phyloP scores from a whole-genome alignment of 805 yeast species.

The Kodamaea neixiangensis region DNA sequence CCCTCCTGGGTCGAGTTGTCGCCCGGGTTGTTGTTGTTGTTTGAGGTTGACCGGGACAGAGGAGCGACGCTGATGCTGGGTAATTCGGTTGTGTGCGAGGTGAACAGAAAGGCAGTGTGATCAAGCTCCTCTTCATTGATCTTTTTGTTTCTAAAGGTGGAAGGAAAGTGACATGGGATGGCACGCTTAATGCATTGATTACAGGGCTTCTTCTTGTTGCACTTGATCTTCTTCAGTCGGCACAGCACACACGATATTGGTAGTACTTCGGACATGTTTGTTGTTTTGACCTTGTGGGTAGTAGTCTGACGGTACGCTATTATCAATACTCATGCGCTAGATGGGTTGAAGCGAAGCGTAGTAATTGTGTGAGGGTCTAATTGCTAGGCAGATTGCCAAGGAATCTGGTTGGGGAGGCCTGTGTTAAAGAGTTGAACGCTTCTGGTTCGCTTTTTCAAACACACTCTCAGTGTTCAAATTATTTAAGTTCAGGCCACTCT shows the following conservation, averaged over 20 bases:
- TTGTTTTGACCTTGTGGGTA: neutral
- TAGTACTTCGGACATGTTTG: slow-evolving; percentile 23
- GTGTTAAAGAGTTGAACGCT: neutral
- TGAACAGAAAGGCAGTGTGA: slow-evolving; percentile 1
- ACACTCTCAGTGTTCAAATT: neutral
- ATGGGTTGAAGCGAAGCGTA: neutral
- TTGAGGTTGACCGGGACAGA: neutral
- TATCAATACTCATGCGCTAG: neutral
- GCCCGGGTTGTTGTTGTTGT: neutral
- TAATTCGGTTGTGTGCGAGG: neutral
- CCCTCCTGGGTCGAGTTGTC: neutral
- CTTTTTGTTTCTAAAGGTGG: slow-evolving; percentile 46
- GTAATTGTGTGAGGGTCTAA: neutral
- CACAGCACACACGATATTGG: slow-evolving; percentile 41
- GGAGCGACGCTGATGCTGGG: neutral
- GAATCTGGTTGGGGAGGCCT: neutral
- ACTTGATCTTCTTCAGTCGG: slow-evolving; percentile 37
- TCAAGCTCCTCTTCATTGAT: slow-evolving; percentile 24
- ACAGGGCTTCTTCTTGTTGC: slow-evolving; percentile 40
- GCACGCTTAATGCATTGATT: slow-evolving; percentile 41
- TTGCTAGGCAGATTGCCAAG: neutral
- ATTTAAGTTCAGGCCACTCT: neutral
- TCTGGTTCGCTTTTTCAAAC: neutral
- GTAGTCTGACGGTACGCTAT: neutral
- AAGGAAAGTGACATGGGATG: slow-evolving; percentile 47